These are phyloP conservation scores for Phytopythium mirpurense DNA, from an alignment of 352 stramenopile species.

Conservation along the genomic window DNA sequence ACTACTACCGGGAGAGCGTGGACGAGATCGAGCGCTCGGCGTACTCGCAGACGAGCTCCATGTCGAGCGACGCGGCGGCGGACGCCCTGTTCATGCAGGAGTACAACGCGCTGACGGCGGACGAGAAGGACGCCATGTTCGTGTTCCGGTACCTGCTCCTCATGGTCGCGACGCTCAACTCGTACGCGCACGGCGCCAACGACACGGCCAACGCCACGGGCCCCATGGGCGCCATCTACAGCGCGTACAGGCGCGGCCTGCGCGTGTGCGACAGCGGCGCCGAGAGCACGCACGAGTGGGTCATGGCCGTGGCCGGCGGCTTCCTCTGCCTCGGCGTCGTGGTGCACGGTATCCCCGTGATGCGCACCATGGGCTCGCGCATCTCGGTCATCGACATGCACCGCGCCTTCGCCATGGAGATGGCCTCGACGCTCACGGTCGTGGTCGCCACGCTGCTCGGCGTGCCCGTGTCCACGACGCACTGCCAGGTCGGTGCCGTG, in stretches of 20 bases:
- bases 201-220: conserved; percentile 77
- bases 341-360: conserved; percentile 62
- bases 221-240: conserved; percentile 48
- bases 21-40: conserved; percentile 4
- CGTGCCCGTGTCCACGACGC: conserved; percentile 49
- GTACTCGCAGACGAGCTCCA: conserved; percentile 1
- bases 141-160: conserved; percentile 65
- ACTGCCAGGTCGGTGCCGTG: conserved; percentile 61
- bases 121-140: conserved; percentile 32
- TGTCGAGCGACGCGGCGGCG: background rate
- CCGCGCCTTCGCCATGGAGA: conserved; percentile 63
- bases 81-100: conserved; percentile 9
- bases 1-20: conserved; percentile 2
- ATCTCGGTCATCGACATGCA: conserved; percentile 48
- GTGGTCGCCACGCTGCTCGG: conserved; percentile 38
- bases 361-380: conserved; percentile 43
- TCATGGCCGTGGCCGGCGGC: conserved; percentile 48
- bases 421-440: conserved; percentile 57
- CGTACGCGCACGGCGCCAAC: conserved; percentile 76
- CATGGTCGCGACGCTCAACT: conserved; percentile 60
- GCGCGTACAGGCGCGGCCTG: conserved; percentile 40
- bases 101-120: conserved; percentile 19
- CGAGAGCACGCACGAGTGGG: conserved; percentile 41
- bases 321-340: conserved; percentile 38
- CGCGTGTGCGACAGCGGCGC: conserved; percentile 8